Evolutionary conservation across 345 rosid genomes (phyloP).

Genomic region (Hirschfeldia incana): DNA sequence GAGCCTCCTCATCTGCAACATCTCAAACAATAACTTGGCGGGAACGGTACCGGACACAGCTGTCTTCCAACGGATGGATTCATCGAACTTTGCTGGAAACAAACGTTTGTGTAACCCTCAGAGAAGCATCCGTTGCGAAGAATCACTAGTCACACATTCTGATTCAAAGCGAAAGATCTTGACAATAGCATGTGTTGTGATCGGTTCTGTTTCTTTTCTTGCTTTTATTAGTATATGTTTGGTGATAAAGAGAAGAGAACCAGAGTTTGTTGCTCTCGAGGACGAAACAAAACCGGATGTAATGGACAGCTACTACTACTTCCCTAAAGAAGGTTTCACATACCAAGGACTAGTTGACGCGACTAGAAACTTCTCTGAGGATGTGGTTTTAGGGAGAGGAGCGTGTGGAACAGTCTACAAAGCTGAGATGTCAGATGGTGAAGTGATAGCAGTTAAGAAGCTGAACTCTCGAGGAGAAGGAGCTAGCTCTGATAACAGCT

Average conservation of each 20-base stretch:
- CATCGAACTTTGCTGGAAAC: conserved; percentile 71
- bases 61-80: conserved; percentile 62
- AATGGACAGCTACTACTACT: conserved; percentile 62
- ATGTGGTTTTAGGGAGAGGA: conserved; percentile 63
- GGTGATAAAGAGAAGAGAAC: conserved; percentile 49
- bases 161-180: conserved; percentile 46
- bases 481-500: conserved; percentile 62
- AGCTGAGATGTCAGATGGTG: conserved; percentile 66
- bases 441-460: conserved; percentile 71
- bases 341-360: conserved; percentile 70
- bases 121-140: conserved; percentile 45
- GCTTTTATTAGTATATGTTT: conserved; percentile 50
- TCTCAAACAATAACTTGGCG: conserved; percentile 70
- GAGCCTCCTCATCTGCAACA: conserved; percentile 77
- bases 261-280: conserved; percentile 49
- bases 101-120: conserved; percentile 51
- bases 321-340: conserved; percentile 71
- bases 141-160: conserved; percentile 31
- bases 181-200: conserved; percentile 47
- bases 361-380: conserved; percentile 66
- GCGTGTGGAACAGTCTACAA: conserved; percentile 79
- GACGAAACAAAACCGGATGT: conserved; percentile 46
- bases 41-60: conserved; percentile 65
- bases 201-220: conserved; percentile 56
- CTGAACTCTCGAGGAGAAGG: conserved; percentile 63